phyloP scores from a whole-genome alignment of 2,329 filamentous ascomycete species.

The Neofusicoccum ribis region DNA sequence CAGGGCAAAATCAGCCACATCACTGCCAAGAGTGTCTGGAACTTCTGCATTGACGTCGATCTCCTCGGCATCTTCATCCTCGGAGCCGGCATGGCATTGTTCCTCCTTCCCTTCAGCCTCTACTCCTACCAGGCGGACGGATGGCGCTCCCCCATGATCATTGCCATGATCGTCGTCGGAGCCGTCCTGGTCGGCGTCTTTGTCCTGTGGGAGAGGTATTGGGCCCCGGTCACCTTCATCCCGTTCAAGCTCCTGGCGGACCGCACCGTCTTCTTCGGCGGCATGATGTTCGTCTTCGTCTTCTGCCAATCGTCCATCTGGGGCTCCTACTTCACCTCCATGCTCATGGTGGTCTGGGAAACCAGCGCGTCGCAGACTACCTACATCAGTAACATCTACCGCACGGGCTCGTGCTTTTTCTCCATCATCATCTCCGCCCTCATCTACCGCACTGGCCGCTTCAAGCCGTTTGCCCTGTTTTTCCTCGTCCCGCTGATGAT shows the following conservation, averaged over 20 bases:
- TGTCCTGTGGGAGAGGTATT: conserved; percentile 39
- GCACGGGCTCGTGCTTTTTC: conserved; percentile 29
- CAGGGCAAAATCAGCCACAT: conserved; percentile 12
- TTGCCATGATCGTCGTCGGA: conserved; percentile 42
- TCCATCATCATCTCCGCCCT: conserved; percentile 24
- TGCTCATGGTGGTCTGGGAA: conserved; percentile 32
- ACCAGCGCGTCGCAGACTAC: conserved; percentile 24
- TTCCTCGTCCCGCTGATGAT: conserved; percentile 27
- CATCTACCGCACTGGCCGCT: conserved; percentile 22
- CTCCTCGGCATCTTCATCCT: conserved; percentile 44
- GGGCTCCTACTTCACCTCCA: conserved; percentile 36
- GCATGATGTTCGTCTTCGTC: conserved; percentile 42
- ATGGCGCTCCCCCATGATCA: conserved; percentile 44
- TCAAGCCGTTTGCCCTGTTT: conserved; percentile 22
- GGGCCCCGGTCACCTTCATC: conserved; percentile 43
- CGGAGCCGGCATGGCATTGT: conserved; percentile 58
- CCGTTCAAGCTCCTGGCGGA: conserved; percentile 50
- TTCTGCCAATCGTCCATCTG: conserved; percentile 25
- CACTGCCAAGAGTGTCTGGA: neutral
- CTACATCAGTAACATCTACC: conserved; percentile 32
- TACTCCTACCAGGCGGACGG: conserved; percentile 21
- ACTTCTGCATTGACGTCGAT: conserved; percentile 2
- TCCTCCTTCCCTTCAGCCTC: conserved; percentile 63
- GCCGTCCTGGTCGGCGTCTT: conserved; percentile 35
- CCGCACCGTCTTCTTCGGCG: conserved; percentile 57